Evolutionary conservation across 31 red algal species (phyloP), one percentile per base, ranked within the genome.

Genomic region (Odonthalia washingtoniensis): DNA sequence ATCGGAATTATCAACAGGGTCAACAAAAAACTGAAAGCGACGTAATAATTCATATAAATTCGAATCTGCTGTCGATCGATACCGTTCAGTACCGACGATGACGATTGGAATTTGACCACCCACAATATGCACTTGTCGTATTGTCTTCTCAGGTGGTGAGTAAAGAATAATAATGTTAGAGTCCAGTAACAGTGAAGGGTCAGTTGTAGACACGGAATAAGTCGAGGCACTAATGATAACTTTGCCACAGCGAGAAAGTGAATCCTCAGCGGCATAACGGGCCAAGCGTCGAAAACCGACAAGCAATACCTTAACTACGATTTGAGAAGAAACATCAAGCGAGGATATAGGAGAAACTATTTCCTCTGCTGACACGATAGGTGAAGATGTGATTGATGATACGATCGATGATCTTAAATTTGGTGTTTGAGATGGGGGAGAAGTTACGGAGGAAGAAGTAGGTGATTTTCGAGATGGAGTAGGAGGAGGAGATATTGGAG

Each of bases 231-330:
- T 62, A 81, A 94, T 94, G 53, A 94, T 77, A 27, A 94, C 78
- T 46, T 87, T 89, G 24, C 92, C 92, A 33, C 92, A 94, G 40
- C 72, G 67, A 18, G 82, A 70, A 46, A 94, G 70, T 1, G 74
- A 70, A 42, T 95, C 87, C 40, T 95, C 93, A 24, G 78, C 87
- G 0, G 93, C 87, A 63, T 90, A 95, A 9, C 93, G 87, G 27
- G 93, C 87, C n/a, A 90, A 74, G 14, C 93, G 82, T 2, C 93
- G 93, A 64, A 95, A 95, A 21, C 93, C 93, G 33, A 95, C 78
- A n/a, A 95, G 75, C 61, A 94, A 44, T 5, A 89, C 85, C 27
- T 94, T 87, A 57, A 83, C 80, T n/a, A 94, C 70, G 32, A 90
- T 80, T 2, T 72, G 83, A 6, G 52, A 37, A 27, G 65, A 34